phyloP scores from a whole-genome alignment of 2,329 filamentous ascomycete species.

The Fusarium gaditjirri region DNA sequence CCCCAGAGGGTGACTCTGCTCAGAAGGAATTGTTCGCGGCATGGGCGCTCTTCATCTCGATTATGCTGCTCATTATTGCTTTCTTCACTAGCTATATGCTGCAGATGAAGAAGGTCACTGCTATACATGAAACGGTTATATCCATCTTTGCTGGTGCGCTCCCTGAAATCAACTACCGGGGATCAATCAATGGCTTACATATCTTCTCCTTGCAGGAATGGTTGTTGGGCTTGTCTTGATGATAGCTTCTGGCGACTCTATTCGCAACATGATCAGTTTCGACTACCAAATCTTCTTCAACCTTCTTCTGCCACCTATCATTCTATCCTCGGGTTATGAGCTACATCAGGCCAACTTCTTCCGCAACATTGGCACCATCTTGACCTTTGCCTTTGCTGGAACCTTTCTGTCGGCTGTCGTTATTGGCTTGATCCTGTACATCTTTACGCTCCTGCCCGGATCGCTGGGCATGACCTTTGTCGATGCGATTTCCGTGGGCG shows the following conservation, averaged over 20 bases:
- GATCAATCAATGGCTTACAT: conserved; percentile 46
- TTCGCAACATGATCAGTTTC: conserved; percentile 93
- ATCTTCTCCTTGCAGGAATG: conserved; percentile 74
- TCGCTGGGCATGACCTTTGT: conserved; percentile 89
- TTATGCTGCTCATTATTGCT: conserved; percentile 90
- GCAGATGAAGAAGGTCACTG: conserved; percentile 96
- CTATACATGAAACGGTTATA: conserved; percentile 96
- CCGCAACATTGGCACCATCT: conserved; percentile 94
- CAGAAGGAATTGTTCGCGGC: conserved; percentile 95
- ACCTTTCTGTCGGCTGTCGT: conserved; percentile 98
- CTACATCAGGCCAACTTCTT: conserved; percentile 99
- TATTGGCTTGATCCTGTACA: conserved; percentile 85
- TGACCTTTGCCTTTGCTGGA: conserved; percentile 96
- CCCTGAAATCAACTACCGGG: neutral
- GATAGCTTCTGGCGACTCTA: conserved; percentile 81
- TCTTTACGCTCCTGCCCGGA: conserved; percentile 88
- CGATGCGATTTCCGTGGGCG: conserved; percentile 95
- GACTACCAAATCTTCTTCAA: conserved; percentile 99
- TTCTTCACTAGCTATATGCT: conserved; percentile 98
- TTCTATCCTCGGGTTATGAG: conserved; percentile 96
- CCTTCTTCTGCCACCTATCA: conserved; percentile 96
- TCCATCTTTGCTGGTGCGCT: conserved; percentile 90
- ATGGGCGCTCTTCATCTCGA: conserved; percentile 97
- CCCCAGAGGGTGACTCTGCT: conserved; percentile 77
- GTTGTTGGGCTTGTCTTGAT: conserved; percentile 90